Evolutionary conservation across 352 stramenopile genomes (phyloP).

Genomic region (Phytophthora macrochlamydospora): DNA sequence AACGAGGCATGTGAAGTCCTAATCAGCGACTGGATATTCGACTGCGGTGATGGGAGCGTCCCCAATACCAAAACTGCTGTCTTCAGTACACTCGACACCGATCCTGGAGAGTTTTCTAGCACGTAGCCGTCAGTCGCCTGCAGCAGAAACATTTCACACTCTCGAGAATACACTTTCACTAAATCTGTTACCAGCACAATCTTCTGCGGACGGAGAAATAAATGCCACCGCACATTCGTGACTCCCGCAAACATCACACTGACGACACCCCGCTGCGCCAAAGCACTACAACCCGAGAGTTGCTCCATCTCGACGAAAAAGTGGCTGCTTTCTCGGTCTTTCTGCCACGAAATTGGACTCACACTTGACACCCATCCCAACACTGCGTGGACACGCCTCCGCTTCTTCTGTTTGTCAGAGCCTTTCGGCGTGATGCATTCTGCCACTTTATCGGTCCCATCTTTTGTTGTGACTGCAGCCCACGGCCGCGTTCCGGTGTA

Average conservation of each 20-base stretch:
- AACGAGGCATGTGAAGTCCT: constrained; percentile 8
- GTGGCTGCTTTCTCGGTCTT: constrained; percentile 41
- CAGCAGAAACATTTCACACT: constrained; percentile 68
- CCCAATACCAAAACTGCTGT: constrained; percentile 41
- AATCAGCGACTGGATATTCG: constrained; percentile 4
- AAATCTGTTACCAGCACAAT: constrained; percentile 62
- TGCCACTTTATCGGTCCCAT: not conserved
- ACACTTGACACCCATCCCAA: constrained; percentile 57
- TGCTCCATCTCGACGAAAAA: constrained; percentile 74
- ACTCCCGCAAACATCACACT: constrained; percentile 59
- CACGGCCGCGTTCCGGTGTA: constrained; percentile 40
- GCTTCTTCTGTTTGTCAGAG: constrained; percentile 35
- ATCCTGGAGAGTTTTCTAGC: not conserved
- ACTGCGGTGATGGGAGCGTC: not conserved
- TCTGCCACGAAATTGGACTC: constrained; percentile 60
- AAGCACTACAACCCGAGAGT: not conserved
- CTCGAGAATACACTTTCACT: constrained; percentile 65
- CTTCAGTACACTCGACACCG: constrained; percentile 1
- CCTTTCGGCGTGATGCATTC: not conserved
- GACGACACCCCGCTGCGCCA: constrained; percentile 35
- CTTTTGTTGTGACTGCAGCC: constrained; percentile 7
- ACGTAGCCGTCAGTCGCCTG: constrained; percentile 36
- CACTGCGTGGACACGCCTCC: constrained; percentile 39
- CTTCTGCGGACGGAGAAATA: constrained; percentile 50
- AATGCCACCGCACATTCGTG: constrained; percentile 40